Percentiles rank a stretch among this genome's conserved stretches.
Conservation (phyloP, 129 eudicot genomes). For the Sambucus nigra region DNA sequence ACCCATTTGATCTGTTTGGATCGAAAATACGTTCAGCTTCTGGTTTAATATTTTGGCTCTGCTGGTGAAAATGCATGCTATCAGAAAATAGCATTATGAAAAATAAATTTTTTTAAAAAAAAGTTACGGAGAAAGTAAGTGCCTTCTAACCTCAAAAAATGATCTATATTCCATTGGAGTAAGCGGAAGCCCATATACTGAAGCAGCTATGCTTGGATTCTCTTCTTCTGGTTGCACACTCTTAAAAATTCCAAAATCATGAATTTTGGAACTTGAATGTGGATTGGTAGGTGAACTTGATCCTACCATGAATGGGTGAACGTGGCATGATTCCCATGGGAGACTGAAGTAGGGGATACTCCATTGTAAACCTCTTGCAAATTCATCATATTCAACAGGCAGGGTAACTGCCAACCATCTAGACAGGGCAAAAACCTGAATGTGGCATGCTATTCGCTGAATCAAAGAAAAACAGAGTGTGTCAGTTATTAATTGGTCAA, state of each 20-base stretch:
- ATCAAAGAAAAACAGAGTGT: conserved; percentile 11
- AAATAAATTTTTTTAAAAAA: not conserved
- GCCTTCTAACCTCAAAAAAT: conserved; percentile 59
- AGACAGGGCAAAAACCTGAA: conserved; percentile 77
- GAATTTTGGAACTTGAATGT: conserved; percentile 27
- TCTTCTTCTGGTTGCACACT: conserved; percentile 12
- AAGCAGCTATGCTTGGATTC: conserved; percentile 19
- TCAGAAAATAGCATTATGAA: conserved; percentile 12
- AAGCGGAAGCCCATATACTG: conserved; percentile 68
- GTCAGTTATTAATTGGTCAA: not conserved
- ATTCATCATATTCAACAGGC: conserved; percentile 86
- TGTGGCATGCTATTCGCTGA: conserved; percentile 83
- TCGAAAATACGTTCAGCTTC: conserved; percentile 65
- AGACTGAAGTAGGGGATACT: conserved; percentile 88
- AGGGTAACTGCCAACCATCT: conserved; percentile 79
- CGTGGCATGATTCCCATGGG: conserved; percentile 61
- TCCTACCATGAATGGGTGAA: conserved; percentile 21
- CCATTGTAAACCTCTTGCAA: conserved; percentile 75
- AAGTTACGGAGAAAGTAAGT: too few relatives aligned
- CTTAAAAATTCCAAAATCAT: conserved; percentile 18
- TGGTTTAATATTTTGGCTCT: conserved; percentile 55
- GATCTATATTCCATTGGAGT: conserved; percentile 66
- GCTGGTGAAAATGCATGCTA: conserved; percentile 13
- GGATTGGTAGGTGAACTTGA: conserved; percentile 36
- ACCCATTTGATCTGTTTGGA: conserved; percentile 55